Conservation (phyloP, 2,329 filamentous ascomycete genomes). For the Fusarium camptoceras region DNA sequence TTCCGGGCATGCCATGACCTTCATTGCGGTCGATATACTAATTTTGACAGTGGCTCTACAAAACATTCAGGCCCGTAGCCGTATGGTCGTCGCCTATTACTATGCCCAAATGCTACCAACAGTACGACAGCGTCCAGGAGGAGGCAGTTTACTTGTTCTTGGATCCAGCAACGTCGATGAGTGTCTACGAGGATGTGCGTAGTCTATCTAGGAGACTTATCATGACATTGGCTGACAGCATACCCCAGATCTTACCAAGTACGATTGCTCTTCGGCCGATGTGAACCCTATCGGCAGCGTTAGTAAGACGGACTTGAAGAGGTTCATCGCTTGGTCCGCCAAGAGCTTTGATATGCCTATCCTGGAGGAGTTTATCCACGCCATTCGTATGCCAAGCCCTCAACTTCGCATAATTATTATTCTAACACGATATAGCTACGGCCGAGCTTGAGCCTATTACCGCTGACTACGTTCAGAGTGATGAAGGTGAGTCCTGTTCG, state of each 20-base stretch:
- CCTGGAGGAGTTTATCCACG: slow-evolving; percentile 70
- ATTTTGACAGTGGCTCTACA: slow-evolving; percentile 21
- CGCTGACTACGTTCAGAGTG: slow-evolving; percentile 51
- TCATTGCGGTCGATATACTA: slow-evolving; percentile 48
- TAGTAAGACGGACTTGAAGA: slow-evolving; percentile 71
- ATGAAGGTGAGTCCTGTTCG: slow-evolving; percentile 45
- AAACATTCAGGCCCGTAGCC: slow-evolving; percentile 30
- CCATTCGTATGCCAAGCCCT: slow-evolving; percentile 57
- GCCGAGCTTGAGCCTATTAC: slow-evolving; percentile 62
- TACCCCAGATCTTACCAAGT: slow-evolving; percentile 33
- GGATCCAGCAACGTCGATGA: slow-evolving; percentile 48
- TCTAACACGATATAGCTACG: slow-evolving; percentile 11
- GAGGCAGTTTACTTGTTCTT: slow-evolving; percentile 45
- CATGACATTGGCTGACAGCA: not conserved
- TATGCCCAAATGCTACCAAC: slow-evolving; percentile 55
- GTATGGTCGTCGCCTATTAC: slow-evolving; percentile 31
- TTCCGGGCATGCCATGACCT: not conserved
- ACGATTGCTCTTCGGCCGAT: slow-evolving; percentile 57
- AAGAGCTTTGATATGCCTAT: slow-evolving; percentile 70
- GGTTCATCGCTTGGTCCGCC: slow-evolving; percentile 70
- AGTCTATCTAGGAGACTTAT: fast-evolving
- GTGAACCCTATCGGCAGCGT: slow-evolving; percentile 45
- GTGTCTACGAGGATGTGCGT: slow-evolving; percentile 30
- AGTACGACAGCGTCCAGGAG: slow-evolving; percentile 39
- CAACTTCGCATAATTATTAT: no score